phyloP scores from a whole-genome alignment of 1,284 basidiomycete genomes.

The Sanghuangporus sanghuang region DNA sequence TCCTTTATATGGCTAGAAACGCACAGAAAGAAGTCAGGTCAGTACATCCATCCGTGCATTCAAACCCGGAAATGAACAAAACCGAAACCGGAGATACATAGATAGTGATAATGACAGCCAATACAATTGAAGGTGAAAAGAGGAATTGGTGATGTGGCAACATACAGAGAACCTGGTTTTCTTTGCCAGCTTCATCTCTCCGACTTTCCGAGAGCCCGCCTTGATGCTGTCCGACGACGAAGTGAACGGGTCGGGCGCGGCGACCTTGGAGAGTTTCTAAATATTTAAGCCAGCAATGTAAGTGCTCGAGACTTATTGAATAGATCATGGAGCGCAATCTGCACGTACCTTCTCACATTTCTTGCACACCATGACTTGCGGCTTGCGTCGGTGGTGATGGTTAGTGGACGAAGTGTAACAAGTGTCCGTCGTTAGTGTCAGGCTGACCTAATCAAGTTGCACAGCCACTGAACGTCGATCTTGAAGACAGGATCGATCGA shows the following conservation, averaged over 20 bases:
- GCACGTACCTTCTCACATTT: slow-evolving; percentile 62
- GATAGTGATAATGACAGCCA: slow-evolving; percentile 25
- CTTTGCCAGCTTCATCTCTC: slow-evolving; percentile 78
- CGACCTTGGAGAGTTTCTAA: slow-evolving; percentile 35
- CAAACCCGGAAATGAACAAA: slow-evolving; percentile 13
- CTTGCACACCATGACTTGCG: slow-evolving; percentile 63
- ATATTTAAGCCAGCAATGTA: not conserved
- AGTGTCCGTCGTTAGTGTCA: not conserved
- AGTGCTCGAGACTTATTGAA: not conserved
- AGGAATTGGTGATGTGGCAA: slow-evolving; percentile 23
- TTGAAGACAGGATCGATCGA: not conserved
- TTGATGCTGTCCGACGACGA: slow-evolving; percentile 68
- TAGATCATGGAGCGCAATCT: not conserved
- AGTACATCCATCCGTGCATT: not conserved
- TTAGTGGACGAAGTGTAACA: not conserved
- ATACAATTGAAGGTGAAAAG: slow-evolving; percentile 30
- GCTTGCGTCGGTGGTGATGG: not conserved
- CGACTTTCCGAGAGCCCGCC: slow-evolving; percentile 72
- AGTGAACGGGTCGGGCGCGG: slow-evolving; percentile 76
- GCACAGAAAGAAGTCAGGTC: slow-evolving; percentile 9
- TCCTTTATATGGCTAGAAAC: slow-evolving; percentile 64
- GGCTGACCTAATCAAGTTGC: not conserved
- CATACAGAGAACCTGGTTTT: slow-evolving; percentile 34
- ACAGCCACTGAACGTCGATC: not conserved
- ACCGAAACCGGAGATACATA: slow-evolving; percentile 27